Conservation (phyloP, 106 monocot species). For the Gastrodia elata region DNA sequence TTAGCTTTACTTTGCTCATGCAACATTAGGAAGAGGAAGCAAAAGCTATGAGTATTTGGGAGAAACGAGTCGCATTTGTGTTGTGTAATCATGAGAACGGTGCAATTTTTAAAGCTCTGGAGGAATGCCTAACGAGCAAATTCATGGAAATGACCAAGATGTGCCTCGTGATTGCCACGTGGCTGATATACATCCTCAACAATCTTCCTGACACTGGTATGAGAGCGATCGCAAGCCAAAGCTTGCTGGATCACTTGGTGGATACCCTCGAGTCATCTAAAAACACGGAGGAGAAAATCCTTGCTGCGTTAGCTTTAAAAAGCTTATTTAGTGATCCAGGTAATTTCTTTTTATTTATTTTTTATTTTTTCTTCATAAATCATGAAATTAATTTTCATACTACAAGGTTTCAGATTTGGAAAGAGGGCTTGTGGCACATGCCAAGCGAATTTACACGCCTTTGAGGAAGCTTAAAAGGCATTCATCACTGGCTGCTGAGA, state of each 20-base stretch:
- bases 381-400: neutral
- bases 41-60: conserved; percentile 29
- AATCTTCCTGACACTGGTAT: conserved; percentile 40
- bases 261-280: conserved; percentile 32
- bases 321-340: conserved; percentile 40
- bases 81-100: conserved; percentile 53
- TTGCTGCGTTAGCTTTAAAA: conserved; percentile 31
- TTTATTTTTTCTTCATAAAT: neutral
- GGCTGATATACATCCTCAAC: conserved; percentile 38
- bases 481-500: conserved; percentile 30
- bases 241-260: conserved; percentile 32
- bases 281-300: conserved; percentile 38
- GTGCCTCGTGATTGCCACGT: conserved; percentile 33
- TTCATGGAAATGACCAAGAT: conserved; percentile 36
- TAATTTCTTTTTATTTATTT: neutral
- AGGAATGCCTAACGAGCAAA: conserved; percentile 41
- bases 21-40: conserved; percentile 35
- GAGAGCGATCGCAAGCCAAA: conserved; percentile 24
- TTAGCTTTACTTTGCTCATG: conserved; percentile 6
- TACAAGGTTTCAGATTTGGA: conserved; percentile 30
- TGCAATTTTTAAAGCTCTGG: conserved; percentile 44
- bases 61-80: conserved; percentile 41
- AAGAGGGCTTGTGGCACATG: conserved; percentile 25
- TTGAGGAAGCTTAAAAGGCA: conserved; percentile 38
- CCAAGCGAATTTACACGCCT: conserved; percentile 27